Percentiles rank a stretch among this genome's conserved stretches.
These are phyloP conservation scores for Ogataea siamensis DNA, from an alignment of 805 yeast genomes.

Conservation along the genomic window DNA sequence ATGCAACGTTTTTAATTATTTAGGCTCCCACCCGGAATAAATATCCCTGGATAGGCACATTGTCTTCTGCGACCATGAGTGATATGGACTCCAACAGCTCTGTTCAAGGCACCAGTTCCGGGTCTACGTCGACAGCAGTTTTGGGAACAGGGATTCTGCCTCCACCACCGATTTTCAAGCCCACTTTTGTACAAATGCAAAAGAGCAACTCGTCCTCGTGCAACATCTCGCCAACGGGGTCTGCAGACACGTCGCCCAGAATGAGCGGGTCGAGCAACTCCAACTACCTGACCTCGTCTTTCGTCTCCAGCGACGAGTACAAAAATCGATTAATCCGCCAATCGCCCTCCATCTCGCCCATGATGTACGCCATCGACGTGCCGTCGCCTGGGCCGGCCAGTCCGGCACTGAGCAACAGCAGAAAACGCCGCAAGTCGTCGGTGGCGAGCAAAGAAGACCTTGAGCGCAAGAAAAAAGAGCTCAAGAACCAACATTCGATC, in stretches of 20 bases:
- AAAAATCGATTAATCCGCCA: conserved; percentile 23
- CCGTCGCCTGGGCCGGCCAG: conserved; percentile 4
- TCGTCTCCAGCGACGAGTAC: conserved; percentile 30
- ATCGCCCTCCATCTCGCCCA: conserved; percentile 36
- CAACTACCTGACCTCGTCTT: conserved; percentile 33
- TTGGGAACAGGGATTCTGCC: conserved; percentile 33
- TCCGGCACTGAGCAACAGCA: conserved; percentile 15
- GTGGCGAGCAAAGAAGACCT: conserved; percentile 29
- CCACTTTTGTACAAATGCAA: conserved; percentile 46
- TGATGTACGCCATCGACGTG: conserved; percentile 24
- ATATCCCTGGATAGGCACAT: background rate
- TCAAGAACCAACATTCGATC: conserved; percentile 65
- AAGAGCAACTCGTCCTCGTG: conserved; percentile 17
- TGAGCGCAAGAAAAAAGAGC: conserved; percentile 44
- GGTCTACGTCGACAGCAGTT: background rate
- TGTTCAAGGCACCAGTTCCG: background rate
- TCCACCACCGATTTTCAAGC: conserved; percentile 46
- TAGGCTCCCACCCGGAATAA: conserved; percentile 2
- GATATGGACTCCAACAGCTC: background rate
- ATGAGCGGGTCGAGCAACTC: conserved; percentile 16
- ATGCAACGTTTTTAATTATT: conserved; percentile 5
- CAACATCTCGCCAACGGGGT: conserved; percentile 4
- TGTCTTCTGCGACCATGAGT: background rate
- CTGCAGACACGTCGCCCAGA: conserved; percentile 8
- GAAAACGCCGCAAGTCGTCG: conserved; percentile 30